Evolutionary conservation across 768 basidiomycete genomes (phyloP).

Genomic region (Lactarius deliciosus): DNA sequence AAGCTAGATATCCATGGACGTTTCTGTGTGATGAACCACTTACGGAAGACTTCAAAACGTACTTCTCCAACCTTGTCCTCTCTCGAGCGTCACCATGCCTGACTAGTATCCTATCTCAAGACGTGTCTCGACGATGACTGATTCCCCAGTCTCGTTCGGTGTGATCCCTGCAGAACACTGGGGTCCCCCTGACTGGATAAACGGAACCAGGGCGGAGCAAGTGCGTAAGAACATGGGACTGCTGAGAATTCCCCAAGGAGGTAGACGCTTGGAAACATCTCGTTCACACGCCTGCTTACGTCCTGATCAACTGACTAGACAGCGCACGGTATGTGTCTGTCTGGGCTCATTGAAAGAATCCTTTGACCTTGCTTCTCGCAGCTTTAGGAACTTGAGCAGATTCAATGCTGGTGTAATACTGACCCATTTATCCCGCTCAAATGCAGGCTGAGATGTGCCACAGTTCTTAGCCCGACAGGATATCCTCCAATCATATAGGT

Average conservation of each 20-base stretch:
- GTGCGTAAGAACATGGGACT: conserved; percentile 52
- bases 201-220: conserved; percentile 50
- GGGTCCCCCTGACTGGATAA: conserved; percentile 71
- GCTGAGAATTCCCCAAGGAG: conserved; percentile 55
- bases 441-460: background rate
- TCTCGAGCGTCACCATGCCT: conserved; percentile 18
- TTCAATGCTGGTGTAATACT: conserved; percentile 79
- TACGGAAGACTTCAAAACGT: conserved; percentile 52
- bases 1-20: conserved; percentile 60
- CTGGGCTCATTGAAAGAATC: background rate
- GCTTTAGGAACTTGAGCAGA: conserved; percentile 91
- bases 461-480: conserved; percentile 57
- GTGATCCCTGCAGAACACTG: conserved; percentile 75
- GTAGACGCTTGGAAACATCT: conserved; percentile 27
- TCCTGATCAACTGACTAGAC: conserved; percentile 39
- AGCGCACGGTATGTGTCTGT: conserved; percentile 1
- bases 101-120: conserved; percentile 37
- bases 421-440: background rate
- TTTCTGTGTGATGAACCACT: conserved; percentile 65
- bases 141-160: conserved; percentile 64
- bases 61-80: conserved; percentile 13
- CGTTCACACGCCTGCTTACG: background rate
- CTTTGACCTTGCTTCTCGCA: conserved; percentile 31
- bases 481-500: conserved; percentile 37
- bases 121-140: conserved; percentile 56